phyloP scores from a whole-genome alignment of 441 rosid species.

The Adansonia rubrostipa region DNA sequence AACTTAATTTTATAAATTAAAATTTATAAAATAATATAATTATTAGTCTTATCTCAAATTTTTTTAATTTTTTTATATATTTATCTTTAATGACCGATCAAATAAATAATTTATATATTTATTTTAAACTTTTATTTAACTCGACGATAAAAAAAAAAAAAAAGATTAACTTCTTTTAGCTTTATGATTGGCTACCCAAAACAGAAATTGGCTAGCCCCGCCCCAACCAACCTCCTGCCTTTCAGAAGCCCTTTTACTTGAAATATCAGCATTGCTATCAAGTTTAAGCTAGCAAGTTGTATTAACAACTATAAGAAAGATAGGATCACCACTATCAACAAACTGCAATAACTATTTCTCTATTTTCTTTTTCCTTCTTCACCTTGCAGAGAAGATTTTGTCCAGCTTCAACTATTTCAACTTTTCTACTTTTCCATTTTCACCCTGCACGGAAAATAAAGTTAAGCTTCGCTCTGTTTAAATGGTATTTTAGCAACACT shows the following conservation, averaged over 20 bases:
- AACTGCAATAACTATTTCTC: background rate
- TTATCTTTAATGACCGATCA: too few relatives aligned
- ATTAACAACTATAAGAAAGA: background rate
- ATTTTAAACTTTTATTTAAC: too few relatives aligned
- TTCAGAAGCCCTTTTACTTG: conserved; percentile 73
- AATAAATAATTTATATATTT: too few relatives aligned
- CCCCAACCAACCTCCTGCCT: conserved; percentile 40
- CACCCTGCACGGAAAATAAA: background rate
- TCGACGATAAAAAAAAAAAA: too few relatives aligned
- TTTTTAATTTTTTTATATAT: too few relatives aligned
- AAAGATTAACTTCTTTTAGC: too few relatives aligned
- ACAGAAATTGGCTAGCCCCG: too few relatives aligned
- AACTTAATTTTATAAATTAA: too few relatives aligned
- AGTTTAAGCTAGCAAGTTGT: background rate
- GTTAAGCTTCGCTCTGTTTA: background rate
- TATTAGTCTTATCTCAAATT: too few relatives aligned
- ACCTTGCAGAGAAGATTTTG: background rate
- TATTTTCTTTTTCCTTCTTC: background rate
- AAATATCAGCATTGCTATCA: conserved; percentile 18
- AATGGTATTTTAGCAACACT: background rate
- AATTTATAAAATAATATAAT: too few relatives aligned
- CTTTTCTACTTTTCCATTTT: background rate
- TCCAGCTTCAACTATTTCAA: background rate
- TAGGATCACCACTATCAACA: background rate
- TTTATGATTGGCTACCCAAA: too few relatives aligned